Percentiles rank a stretch among this genome's conserved stretches.
Evolutionary conservation across 2,329 filamentous ascomycete genomes (phyloP).

Genomic region (Colletotrichum gloeosporioides): DNA sequence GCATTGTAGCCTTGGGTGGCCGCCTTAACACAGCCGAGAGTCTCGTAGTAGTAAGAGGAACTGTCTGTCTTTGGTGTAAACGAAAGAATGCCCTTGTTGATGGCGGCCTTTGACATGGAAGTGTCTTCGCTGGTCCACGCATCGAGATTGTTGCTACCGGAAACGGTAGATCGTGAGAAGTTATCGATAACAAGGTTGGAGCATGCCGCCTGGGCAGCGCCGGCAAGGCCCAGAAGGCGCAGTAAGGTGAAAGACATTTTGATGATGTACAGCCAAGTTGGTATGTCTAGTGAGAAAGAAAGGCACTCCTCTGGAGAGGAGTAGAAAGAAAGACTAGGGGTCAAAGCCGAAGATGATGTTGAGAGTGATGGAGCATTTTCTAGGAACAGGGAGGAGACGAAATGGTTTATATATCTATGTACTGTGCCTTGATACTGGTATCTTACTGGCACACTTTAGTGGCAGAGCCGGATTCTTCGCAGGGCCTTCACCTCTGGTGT

Average conservation of each 20-base stretch:
- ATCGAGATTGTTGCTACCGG: slow-evolving; percentile 34
- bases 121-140: slow-evolving; percentile 52
- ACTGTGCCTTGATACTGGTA: neutral
- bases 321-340: neutral
- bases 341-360: neutral
- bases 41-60: slow-evolving; percentile 61
- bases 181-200: slow-evolving; percentile 36
- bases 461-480: neutral
- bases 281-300: neutral
- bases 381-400: neutral
- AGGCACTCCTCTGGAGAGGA: neutral
- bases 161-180: slow-evolving; percentile 34
- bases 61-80: slow-evolving; percentile 48
- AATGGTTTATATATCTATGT: neutral
- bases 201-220: slow-evolving; percentile 27
- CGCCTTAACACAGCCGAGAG: slow-evolving; percentile 52
- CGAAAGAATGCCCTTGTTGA: slow-evolving; percentile 46
- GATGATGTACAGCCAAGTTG: neutral
- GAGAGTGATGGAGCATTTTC: neutral
- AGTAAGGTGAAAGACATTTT: neutral
- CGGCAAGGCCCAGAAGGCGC: slow-evolving; percentile 6
- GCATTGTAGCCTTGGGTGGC: slow-evolving; percentile 52
- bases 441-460: neutral
- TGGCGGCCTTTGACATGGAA: slow-evolving; percentile 46
- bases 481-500: neutral